Evolutionary conservation across 2,329 filamentous ascomycete species (phyloP), one percentile per base, ranked within the genome.

Genomic region (Ophiostoma piceae): DNA sequence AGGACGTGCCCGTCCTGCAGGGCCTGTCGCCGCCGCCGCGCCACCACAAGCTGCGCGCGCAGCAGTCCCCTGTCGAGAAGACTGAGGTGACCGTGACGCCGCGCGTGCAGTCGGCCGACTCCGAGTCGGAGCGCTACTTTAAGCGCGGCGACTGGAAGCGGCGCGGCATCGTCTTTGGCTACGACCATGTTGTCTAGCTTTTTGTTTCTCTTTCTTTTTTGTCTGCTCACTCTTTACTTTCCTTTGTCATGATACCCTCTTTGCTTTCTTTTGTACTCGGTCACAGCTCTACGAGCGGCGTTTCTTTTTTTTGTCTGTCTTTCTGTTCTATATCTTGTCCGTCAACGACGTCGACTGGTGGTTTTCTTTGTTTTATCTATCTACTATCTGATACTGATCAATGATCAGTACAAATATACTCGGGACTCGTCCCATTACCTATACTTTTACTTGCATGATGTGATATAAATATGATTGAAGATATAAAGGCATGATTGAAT

Each of bases 141-240:
- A 76, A 76, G 73, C 74, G 77, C 1, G 78, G 78, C 67, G 77
- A 74, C 67, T 79, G 78, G 78, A 79, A 79, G 75, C 74, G 78
- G 26, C 72, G 76, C 4, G 78, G 76, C 29, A 78, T 79, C 54
- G 74, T 79, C 66, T 79, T 79, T 70, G 73, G 68, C 19, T 78
- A 35, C 35, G 14, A 29, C 14, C 39, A 67, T 16, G 3, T 14
- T 19, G 22, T 39, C 35, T 26, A 43, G 35, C 39, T 37, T 11
- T 57, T 68, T n/a, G 32, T 6, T 6, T 32, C 37, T 22, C 6
- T 35, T 26, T n/a, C 7, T 69, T 65, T 2, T 39, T n/a, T 67
- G 12, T 67, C 12, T 37, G 2, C 39, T 57, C 47, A 14, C 14
- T 35, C 54, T n/a, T 60, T 41, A 9, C 32, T 72, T 70, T 71